A percentile compares a stretch with the other conserved stretches of the same genome.
Evolutionary conservation across 352 stramenopile species (phyloP).

Genomic region (Globisporangium radiosum): DNA sequence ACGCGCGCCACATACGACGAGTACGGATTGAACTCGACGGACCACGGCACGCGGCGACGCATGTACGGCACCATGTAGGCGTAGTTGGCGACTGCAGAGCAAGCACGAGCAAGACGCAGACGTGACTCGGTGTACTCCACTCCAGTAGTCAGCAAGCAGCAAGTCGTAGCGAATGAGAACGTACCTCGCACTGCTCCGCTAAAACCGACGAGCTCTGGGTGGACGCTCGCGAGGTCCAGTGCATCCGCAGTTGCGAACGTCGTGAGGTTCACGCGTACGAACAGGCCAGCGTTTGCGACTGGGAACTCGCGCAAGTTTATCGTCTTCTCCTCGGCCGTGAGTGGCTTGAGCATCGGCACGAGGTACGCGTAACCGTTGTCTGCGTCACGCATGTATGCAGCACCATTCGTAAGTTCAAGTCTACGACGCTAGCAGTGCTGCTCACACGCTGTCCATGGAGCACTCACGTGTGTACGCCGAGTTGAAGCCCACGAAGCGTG

Average conservation of each 20-base stretch:
- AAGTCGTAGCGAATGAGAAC: background rate
- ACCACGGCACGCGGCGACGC: slow-evolving; percentile 28
- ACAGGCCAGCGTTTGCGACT: slow-evolving; percentile 48
- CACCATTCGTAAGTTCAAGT: no score
- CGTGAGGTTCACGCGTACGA: slow-evolving; percentile 50
- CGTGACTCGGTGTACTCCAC: no score
- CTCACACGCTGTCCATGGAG: no score
- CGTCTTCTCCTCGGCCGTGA: slow-evolving; percentile 39
- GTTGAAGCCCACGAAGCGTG: slow-evolving; percentile 61
- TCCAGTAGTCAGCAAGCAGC: background rate
- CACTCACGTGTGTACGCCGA: slow-evolving; percentile 50
- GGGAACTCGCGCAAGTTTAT: slow-evolving; percentile 68
- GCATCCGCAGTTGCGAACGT: slow-evolving; percentile 33
- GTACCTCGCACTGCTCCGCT: slow-evolving; percentile 52
- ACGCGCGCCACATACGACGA: slow-evolving; percentile 53
- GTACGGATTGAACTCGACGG: slow-evolving; percentile 42
- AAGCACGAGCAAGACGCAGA: background rate
- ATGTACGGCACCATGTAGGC: slow-evolving; percentile 76
- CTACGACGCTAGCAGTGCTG: no score
- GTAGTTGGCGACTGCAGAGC: slow-evolving; percentile 43
- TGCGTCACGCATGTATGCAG: slow-evolving; percentile 8
- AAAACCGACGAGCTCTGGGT: slow-evolving; percentile 55
- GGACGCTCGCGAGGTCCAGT: slow-evolving; percentile 42
- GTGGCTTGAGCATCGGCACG: slow-evolving; percentile 39
- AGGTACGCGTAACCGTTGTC: slow-evolving; percentile 62